phyloP scores from a whole-genome alignment of 2,329 filamentous ascomycete species.

The Nothopassalora personata region DNA sequence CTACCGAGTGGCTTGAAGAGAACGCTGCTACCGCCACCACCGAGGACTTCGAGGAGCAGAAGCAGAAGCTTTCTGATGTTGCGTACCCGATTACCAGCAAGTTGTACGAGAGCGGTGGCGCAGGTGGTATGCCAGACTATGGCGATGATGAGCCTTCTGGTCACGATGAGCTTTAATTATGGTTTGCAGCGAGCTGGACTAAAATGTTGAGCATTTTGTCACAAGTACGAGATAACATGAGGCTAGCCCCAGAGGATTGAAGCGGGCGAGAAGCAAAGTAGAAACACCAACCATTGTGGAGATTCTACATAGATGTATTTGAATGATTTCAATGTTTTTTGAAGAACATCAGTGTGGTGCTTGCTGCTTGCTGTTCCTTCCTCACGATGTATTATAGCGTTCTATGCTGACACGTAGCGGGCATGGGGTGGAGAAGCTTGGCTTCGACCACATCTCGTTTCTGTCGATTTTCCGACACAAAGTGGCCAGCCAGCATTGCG shows the following conservation, averaged over 20 bases:
- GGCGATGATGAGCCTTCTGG: conserved; percentile 59
- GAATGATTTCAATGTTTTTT: not conserved
- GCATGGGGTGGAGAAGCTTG: not conserved
- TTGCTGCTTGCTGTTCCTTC: not conserved
- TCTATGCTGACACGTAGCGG: not conserved
- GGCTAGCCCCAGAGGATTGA: not conserved
- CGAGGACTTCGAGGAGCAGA: conserved; percentile 99
- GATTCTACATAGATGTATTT: not conserved
- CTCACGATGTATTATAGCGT: not conserved
- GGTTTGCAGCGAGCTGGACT: not conserved
- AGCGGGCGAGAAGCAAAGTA: not conserved
- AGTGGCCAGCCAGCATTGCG: no score
- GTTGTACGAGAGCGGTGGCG: conserved; percentile 64
- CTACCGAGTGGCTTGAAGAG: conserved; percentile 94
- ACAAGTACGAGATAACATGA: conserved; percentile 1
- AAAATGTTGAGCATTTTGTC: conserved; percentile 6
- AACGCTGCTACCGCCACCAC: conserved; percentile 77
- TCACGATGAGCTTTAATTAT: conserved; percentile 47
- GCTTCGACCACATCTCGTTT: not conserved
- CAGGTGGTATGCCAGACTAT: conserved; percentile 53
- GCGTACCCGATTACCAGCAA: conserved; percentile 99
- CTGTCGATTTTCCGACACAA: not conserved
- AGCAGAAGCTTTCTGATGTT: conserved; percentile 95
- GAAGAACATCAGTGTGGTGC: not conserved
- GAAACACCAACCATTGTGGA: not conserved